A percentile compares a stretch with the other conserved stretches of the same genome.
Conservation (phyloP, 306 rosid genomes). For the Cucumis melo region DNA sequence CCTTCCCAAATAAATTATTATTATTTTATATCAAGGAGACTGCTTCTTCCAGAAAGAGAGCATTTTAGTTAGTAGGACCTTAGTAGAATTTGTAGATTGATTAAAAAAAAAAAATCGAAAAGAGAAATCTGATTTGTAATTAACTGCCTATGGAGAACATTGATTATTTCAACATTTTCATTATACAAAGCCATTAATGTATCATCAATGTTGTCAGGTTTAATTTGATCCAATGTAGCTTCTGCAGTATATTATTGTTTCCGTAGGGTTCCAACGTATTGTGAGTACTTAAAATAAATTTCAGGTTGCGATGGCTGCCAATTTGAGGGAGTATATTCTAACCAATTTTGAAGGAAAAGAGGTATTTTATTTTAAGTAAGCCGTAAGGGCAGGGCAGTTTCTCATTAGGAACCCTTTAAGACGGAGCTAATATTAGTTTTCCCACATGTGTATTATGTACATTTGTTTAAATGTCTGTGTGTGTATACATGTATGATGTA, state of each 20-base stretch:
- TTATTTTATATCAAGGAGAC: neutral
- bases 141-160: neutral
- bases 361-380: slow-evolving; percentile 25
- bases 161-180: neutral
- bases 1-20: neutral
- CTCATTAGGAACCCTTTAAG: neutral
- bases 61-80: neutral
- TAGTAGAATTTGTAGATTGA: neutral
- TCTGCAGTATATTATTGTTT: neutral
- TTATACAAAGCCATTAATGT: neutral
- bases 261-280: neutral
- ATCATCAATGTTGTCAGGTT: neutral
- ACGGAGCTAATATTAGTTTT: neutral
- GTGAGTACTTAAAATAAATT: slow-evolving; percentile 1
- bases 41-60: neutral
- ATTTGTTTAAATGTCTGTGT: neutral
- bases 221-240: neutral
- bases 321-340: slow-evolving; percentile 62
- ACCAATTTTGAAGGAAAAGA: slow-evolving; percentile 64
- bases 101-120: neutral
- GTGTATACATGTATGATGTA: neutral
- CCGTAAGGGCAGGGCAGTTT: neutral
- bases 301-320: slow-evolving; percentile 94
- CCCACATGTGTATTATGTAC: neutral
- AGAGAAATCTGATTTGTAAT: neutral